Conservation (phyloP, 2,329 filamentous ascomycete species). For the Didymella exigua region DNA sequence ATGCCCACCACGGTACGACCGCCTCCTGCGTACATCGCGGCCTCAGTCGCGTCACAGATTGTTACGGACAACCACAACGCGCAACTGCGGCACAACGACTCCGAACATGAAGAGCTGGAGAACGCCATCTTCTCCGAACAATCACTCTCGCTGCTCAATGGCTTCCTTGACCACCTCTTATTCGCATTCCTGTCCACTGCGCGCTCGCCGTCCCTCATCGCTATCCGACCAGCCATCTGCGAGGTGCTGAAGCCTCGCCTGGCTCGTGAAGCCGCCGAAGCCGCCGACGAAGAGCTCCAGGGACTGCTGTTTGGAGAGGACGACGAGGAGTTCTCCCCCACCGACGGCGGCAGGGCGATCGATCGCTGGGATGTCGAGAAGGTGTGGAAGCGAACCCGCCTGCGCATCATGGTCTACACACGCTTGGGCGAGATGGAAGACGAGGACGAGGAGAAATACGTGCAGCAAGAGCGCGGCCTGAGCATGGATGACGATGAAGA, state of each 20-base stretch:
- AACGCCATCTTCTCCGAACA: conserved; percentile 73
- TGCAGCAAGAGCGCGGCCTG: conserved; percentile 71
- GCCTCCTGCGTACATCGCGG: conserved; percentile 83
- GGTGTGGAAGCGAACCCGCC: conserved; percentile 88
- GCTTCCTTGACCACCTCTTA: conserved; percentile 89
- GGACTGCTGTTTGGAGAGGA: conserved; percentile 86
- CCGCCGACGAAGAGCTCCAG: conserved; percentile 82
- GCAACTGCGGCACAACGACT: conserved; percentile 70
- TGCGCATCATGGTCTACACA: conserved; percentile 98
- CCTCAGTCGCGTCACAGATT: conserved; percentile 86
- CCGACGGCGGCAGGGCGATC: conserved; percentile 37
- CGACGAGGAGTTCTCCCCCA: conserved; percentile 46
- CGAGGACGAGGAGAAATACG: conserved; percentile 90
- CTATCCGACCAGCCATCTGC: conserved; percentile 79
- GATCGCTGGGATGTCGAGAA: conserved; percentile 87
- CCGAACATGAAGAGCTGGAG: conserved; percentile 64
- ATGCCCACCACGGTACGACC: conserved; percentile 74
- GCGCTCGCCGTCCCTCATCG: conserved; percentile 75
- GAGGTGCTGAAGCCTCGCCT: conserved; percentile 90
- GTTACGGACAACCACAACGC: conserved; percentile 86
- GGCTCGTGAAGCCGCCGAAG: conserved; percentile 80
- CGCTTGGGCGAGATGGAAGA: conserved; percentile 96
- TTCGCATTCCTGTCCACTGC: conserved; percentile 86
- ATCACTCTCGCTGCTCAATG: conserved; percentile 81
- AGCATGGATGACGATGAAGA: conserved; percentile 59